Evolutionary conservation across 768 basidiomycete genomes (phyloP).

Genomic region (Agaricus bisporus): DNA sequence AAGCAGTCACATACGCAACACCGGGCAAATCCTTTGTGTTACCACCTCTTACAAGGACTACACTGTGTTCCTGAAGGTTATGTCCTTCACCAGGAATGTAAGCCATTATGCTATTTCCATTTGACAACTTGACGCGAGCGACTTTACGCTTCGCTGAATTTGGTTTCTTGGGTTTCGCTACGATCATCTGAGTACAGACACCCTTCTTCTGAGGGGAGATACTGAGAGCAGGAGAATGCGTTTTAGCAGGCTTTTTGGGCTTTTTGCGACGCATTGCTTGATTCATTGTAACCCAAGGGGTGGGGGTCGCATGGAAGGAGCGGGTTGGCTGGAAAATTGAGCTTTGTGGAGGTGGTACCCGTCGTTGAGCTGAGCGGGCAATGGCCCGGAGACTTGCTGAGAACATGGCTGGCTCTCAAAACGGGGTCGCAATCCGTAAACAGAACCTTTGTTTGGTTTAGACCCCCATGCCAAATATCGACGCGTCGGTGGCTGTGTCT

Average conservation of each 20-base stretch:
- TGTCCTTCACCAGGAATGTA: constrained; percentile 98
- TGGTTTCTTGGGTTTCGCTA: constrained; percentile 91
- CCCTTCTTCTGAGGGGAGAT: constrained; percentile 85
- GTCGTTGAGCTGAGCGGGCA: constrained; percentile 21
- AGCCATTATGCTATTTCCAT: constrained; percentile 83
- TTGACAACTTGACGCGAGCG: constrained; percentile 86
- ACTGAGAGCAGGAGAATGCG: constrained; percentile 78
- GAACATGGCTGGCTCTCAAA: constrained; percentile 25
- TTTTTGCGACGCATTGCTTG: constrained; percentile 82
- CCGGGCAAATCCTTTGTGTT: constrained; percentile 97
- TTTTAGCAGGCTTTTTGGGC: constrained; percentile 37
- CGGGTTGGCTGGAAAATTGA: constrained; percentile 4
- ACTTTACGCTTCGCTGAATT: constrained; percentile 99
- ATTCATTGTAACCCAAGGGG: constrained; percentile 68
- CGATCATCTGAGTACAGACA: constrained; percentile 78
- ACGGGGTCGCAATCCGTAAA: background rate
- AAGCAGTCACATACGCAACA: constrained; percentile 59
- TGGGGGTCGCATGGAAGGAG: constrained; percentile 55
- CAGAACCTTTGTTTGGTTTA: constrained; percentile 18
- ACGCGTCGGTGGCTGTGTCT: constrained; percentile 28
- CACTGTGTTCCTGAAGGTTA: constrained; percentile 95
- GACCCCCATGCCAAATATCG: constrained; percentile 22
- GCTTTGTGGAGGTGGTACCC: constrained; percentile 19
- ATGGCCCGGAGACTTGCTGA: constrained; percentile 27
- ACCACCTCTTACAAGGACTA: constrained; percentile 92